phyloP scores from a whole-genome alignment of 2,329 filamentous ascomycete genomes.

The Lecanicillium sp. region DNA sequence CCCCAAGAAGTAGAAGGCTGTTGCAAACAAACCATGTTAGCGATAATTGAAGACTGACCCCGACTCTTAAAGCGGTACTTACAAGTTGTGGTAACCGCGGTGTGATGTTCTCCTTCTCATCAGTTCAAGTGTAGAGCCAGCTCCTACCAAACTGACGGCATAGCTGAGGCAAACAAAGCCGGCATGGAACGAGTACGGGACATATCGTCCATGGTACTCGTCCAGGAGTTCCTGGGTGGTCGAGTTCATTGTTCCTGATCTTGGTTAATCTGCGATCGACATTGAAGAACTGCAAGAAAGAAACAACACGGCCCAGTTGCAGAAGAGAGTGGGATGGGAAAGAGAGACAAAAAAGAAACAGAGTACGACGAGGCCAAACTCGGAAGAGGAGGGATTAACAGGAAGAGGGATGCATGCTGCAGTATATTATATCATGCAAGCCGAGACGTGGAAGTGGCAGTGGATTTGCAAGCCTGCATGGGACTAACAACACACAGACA shows the following conservation, averaged over 20 bases:
- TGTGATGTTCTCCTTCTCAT: constrained; percentile 67
- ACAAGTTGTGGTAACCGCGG: constrained; percentile 63
- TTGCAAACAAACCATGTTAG: constrained; percentile 1
- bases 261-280: too few relatives aligned
- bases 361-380: neutral
- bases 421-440: too few relatives aligned
- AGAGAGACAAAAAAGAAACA: neutral
- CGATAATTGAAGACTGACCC: too few relatives aligned
- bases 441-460: too few relatives aligned
- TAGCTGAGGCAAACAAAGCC: constrained; percentile 66
- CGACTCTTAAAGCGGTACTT: constrained; percentile 16
- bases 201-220: constrained; percentile 33
- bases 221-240: constrained; percentile 21
- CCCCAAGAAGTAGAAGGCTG: constrained; percentile 54
- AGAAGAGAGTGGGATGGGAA: neutral
- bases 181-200: constrained; percentile 41
- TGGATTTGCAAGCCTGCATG: too few relatives aligned
- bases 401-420: too few relatives aligned
- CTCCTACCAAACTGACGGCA: constrained; percentile 68
- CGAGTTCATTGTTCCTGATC: neutral
- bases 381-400: too few relatives aligned
- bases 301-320: too few relatives aligned
- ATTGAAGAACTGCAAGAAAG: neutral
- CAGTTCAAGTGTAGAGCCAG: constrained; percentile 71
- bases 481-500: too few relatives aligned